Evolutionary conservation across 345 rosid genomes (phyloP), one percentile per base, ranked within the genome.

Genomic region (Camelina laxa): DNA sequence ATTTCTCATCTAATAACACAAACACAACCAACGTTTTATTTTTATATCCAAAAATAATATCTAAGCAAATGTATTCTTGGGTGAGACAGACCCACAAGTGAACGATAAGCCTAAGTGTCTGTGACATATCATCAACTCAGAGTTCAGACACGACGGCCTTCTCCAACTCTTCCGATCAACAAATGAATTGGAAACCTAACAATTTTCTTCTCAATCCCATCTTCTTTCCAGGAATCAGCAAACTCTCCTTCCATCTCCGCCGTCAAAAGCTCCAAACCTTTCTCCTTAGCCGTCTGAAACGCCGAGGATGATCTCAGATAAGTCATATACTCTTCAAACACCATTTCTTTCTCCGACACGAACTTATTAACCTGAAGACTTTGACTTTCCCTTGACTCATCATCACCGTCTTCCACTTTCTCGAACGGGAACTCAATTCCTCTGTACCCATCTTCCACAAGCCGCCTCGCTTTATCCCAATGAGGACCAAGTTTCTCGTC

Each of bases 351-450:
- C 83, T 87, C 91, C 17, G 84, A 39, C 27, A 67, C 82, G 20
- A 92, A 85, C 80, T 73, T 75, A 36, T 73, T 75, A 36, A 87
- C 71, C 31, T 96, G 94, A 1, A 75, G 41, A 67, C 16, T 33
- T 60, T 75, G 74, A 69, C 65, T 67, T 36, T 87, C 96, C 19
- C 86, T 85, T 12, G 72, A 39, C 16, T 79, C 85, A 16, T 51
- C 44, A 24, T 87, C 91, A 84, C 85, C 4, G 85, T 87, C 91
- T 82, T 86, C 4, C 86, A 88, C 84, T 2, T 86, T 76, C 79
- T 92, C 91, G 47, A 92, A 88, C 4, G 98, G 96, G 59, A 92
- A 92, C 44, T 85, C 83, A 16, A 93, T 73, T 10, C 53, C 79
- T 54, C 14, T 69, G 61, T 87, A 94, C 78, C 71, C 75, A 19